These are phyloP conservation scores for Metarhizium brunneum DNA, from an alignment of 2,329 filamentous ascomycete genomes.

Conservation along the genomic window DNA sequence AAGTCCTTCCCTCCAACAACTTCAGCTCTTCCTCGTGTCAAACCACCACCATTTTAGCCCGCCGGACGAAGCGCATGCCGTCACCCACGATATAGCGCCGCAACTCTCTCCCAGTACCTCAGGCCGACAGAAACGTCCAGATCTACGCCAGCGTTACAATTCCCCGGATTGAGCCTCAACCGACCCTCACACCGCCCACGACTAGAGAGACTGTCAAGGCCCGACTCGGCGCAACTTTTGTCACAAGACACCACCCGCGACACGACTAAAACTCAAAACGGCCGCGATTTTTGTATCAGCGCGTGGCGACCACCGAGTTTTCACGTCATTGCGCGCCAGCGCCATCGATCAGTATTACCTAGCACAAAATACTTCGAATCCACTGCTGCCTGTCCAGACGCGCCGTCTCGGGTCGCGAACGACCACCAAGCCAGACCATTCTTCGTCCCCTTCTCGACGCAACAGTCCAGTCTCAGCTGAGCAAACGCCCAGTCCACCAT, in stretches of 20 bases:
- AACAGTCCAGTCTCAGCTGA: not conserved
- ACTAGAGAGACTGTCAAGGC: not conserved
- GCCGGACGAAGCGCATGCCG: not conserved
- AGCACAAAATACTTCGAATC: not conserved
- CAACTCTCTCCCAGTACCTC: not conserved
- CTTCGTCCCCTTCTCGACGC: not conserved
- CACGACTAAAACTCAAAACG: not conserved
- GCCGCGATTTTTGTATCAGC: not conserved
- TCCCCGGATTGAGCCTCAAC: not conserved
- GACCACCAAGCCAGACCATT: not conserved
- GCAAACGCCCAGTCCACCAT: constrained; percentile 23
- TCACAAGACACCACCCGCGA: not conserved
- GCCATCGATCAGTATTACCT: not conserved
- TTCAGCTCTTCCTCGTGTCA: not conserved
- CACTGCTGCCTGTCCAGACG: not conserved
- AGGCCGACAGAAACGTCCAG: not conserved
- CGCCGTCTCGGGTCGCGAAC: not conserved
- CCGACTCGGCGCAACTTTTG: not conserved
- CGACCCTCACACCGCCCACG: not conserved
- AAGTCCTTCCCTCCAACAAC: not conserved
- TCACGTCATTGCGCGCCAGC: not conserved
- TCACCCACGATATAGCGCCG: not conserved
- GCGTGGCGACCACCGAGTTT: not conserved
- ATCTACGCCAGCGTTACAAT: not conserved
- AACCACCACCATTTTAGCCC: not conserved